Base-by-base conservation (phyloP, 108 stramenopile genomes). In the Bacterosira constricta region DNA sequence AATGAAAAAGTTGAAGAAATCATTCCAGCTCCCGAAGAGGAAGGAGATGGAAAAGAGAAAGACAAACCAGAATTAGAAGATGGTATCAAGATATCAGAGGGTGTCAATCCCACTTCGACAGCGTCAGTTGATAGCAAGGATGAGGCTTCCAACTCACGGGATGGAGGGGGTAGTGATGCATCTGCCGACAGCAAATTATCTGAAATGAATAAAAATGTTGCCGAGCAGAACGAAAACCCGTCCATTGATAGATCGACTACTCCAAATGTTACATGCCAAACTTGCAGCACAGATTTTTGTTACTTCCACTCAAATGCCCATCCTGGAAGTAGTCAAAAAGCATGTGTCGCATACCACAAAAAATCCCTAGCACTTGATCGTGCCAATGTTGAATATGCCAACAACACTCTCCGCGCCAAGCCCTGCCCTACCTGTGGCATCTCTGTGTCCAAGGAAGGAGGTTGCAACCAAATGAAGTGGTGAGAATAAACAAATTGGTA, bases 391-490 rank as follows among this genome's bases (percentile, higher is more conserved):
- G 59, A 79, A 52, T 77, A 36, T 37, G 81, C 54, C 6, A 75
- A 47, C 36, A 47, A 44, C 27, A 57, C 67, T 2, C 77, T 86
- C 37, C 79, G 80, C 6, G 78, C 76, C 10, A 78, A 83, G 51
- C 83, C 66, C 1, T 86, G 85, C 51, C 85, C 85, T 21, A 69
- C 38, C 0, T 86, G 85, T 57, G 82, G 82, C 26, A 85, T 79
- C 5, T 61, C 81, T 0, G 82, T 86, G 9, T 79, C 80, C 21
- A 86, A 86, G 36, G 79, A 82, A 31, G 85, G 85, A 0, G 85
- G 85, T 10, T 86, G 85, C 46, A 86, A 86, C 60, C 85, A 86
- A 66, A 86, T 86, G n/a, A n/a, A n/a, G n/a, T n/a, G n/a, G n/a
- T n/a, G n/a, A n/a, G n/a, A n/a, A n/a, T n/a, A n/a, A n/a, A n/a